Conservation (phyloP, 2,329 filamentous ascomycete genomes). For the Neonectria magnoliae region DNA sequence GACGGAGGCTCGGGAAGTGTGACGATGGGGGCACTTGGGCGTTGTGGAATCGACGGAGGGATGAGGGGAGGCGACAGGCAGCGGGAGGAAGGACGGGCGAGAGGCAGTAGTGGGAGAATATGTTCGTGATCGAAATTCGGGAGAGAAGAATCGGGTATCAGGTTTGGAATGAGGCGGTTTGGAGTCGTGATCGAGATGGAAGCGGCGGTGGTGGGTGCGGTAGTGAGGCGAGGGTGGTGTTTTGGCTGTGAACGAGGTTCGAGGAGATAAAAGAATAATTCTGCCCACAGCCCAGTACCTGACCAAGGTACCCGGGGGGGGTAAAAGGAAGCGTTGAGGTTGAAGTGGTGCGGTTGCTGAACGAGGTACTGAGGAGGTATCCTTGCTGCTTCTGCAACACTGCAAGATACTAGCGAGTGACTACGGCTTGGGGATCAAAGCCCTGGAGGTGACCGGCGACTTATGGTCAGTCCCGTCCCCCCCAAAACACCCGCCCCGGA, state of each 20-base stretch:
- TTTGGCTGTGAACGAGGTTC: slow-evolving; percentile 24
- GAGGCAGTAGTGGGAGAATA: not conserved
- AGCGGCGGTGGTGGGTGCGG: slow-evolving; percentile 12
- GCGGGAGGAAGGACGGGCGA: slow-evolving; percentile 8
- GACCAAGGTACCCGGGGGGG: not conserved
- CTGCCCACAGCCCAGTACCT: slow-evolving; percentile 6
- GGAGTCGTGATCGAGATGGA: slow-evolving; percentile 1
- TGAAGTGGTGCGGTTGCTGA: slow-evolving; percentile 4
- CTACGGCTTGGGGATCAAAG: slow-evolving; percentile 8
- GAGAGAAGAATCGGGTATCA: slow-evolving; percentile 18
- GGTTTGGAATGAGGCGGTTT: not conserved
- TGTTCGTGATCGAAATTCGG: slow-evolving; percentile 10
- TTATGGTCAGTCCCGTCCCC: not conserved
- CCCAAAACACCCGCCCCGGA: not conserved
- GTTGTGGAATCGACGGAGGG: slow-evolving; percentile 9
- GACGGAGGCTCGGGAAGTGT: slow-evolving; percentile 8
- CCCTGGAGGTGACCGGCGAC: slow-evolving; percentile 11
- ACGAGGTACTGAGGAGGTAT: slow-evolving; percentile 16
- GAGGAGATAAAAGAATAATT: slow-evolving; percentile 29
- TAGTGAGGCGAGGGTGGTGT: slow-evolving; percentile 24
- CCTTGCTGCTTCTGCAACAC: not conserved
- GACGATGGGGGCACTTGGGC: slow-evolving; percentile 5
- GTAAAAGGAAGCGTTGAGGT: slow-evolving; percentile 23
- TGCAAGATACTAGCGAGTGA: slow-evolving; percentile 2
- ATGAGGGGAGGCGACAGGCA: slow-evolving; percentile 19